These are phyloP conservation scores for Moricandia moricandioides DNA, from an alignment of 345 rosid species.

Conservation along the genomic window DNA sequence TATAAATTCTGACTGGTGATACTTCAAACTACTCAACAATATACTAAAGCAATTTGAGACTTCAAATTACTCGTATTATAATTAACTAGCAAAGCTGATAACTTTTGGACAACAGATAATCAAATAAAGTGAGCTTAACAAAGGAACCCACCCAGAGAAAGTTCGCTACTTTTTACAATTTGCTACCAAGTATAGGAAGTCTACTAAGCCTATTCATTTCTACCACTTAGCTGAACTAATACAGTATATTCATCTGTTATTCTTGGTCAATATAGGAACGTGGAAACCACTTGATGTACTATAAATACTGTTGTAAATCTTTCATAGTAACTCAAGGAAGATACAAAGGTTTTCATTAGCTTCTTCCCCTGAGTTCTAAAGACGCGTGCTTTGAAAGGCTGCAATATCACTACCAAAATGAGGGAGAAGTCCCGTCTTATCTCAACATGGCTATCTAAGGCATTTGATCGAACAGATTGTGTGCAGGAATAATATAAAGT, in stretches of 20 bases:
- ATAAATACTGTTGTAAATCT: too few relatives aligned
- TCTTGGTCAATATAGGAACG: too few relatives aligned
- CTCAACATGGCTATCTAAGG: background rate
- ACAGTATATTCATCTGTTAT: too few relatives aligned
- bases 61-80: too few relatives aligned
- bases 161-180: background rate
- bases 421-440: background rate
- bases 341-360: too few relatives aligned
- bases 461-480: conserved; percentile 24
- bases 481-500: background rate
- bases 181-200: background rate
- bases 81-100: too few relatives aligned
- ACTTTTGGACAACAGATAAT: too few relatives aligned
- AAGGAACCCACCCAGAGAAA: background rate
- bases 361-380: background rate
- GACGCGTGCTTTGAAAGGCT: background rate
- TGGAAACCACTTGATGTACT: too few relatives aligned
- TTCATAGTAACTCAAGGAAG: too few relatives aligned
- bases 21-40: too few relatives aligned
- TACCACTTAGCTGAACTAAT: too few relatives aligned
- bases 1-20: background rate
- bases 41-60: too few relatives aligned
- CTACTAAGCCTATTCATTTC: conserved; percentile 1
- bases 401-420: background rate
- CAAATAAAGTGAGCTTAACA: background rate